Evolutionary conservation across 495 filamentous ascomycete genomes (phyloP).

Genomic region (Neurospora tetrasperma): DNA sequence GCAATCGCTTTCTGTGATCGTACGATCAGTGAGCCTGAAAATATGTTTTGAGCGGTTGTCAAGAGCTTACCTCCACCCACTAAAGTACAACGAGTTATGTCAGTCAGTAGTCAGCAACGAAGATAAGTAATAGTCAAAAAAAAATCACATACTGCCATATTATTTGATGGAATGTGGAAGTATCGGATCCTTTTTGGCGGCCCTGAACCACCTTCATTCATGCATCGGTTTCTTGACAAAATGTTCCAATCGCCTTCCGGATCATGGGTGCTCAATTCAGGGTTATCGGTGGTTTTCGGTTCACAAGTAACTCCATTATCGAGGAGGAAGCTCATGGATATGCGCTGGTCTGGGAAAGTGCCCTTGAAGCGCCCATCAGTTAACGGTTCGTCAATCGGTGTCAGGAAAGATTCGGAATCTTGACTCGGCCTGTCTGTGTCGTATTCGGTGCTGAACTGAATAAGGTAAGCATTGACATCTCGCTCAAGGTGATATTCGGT

Average conservation of each 20-base stretch:
- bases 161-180: slow-evolving; percentile 15
- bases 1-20: slow-evolving; percentile 10
- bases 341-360: slow-evolving; percentile 10
- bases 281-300: not conserved
- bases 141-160: slow-evolving; percentile 10
- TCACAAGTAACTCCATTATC: not conserved
- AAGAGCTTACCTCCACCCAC: slow-evolving; percentile 14
- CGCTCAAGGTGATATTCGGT: not conserved
- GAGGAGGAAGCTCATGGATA: slow-evolving; percentile 6
- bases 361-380: slow-evolving; percentile 11
- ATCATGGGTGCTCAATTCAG: not conserved
- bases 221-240: not conserved
- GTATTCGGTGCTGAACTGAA: slow-evolving; percentile 3
- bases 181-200: slow-evolving; percentile 8
- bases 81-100: not conserved
- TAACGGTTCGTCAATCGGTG: slow-evolving; percentile 6
- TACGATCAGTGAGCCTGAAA: not conserved
- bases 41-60: not conserved
- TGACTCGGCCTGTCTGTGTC: not conserved
- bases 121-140: too few species aligned
- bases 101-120: not conserved
- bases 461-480: slow-evolving; percentile 17
- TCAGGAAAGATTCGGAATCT: not conserved
- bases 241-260: not conserved
- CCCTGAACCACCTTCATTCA: not conserved